These are phyloP conservation scores for Salinomyces thailandicus DNA, from an alignment of 2,329 filamentous ascomycete genomes.

Conservation along the genomic window DNA sequence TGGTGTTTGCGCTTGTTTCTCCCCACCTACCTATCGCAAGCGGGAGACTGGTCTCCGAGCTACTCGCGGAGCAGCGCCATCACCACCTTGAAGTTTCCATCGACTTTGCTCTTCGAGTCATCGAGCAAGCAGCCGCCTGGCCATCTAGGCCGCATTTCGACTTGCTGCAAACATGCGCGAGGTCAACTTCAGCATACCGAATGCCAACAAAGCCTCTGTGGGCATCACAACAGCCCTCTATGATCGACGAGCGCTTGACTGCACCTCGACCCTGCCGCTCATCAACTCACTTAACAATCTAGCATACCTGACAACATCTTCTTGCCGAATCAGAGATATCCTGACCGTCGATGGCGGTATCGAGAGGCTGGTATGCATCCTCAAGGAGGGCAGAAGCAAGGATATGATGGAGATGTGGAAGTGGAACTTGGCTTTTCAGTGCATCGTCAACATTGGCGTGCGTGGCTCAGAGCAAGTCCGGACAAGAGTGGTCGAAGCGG, in stretches of 20 bases:
- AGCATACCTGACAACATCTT: constrained; percentile 95
- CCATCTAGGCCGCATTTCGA: neutral
- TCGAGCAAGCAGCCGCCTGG: constrained; percentile 2
- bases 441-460: constrained; percentile 96
- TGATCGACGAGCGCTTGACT: constrained; percentile 92
- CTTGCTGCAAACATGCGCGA: constrained; percentile 69
- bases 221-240: constrained; percentile 98
- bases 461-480: constrained; percentile 88
- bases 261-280: constrained; percentile 90
- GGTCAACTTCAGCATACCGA: constrained; percentile 98
- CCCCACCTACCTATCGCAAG: neutral
- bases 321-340: constrained; percentile 92
- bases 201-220: constrained; percentile 98
- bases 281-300: constrained; percentile 99
- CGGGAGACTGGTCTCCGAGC: neutral
- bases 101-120: constrained; percentile 4
- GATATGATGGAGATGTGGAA: constrained; percentile 99
- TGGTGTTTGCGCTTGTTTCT: no score
- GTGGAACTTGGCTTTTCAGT: constrained; percentile 98
- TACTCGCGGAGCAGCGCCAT: neutral
- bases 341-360: constrained; percentile 97
- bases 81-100: neutral
- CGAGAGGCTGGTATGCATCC: constrained; percentile 89
- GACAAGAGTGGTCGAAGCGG: constrained; percentile 91
- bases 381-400: constrained; percentile 93